These are phyloP conservation scores for Desmodesmus armatus DNA, from an alignment of 139 green algal species.

Conservation along the genomic window DNA sequence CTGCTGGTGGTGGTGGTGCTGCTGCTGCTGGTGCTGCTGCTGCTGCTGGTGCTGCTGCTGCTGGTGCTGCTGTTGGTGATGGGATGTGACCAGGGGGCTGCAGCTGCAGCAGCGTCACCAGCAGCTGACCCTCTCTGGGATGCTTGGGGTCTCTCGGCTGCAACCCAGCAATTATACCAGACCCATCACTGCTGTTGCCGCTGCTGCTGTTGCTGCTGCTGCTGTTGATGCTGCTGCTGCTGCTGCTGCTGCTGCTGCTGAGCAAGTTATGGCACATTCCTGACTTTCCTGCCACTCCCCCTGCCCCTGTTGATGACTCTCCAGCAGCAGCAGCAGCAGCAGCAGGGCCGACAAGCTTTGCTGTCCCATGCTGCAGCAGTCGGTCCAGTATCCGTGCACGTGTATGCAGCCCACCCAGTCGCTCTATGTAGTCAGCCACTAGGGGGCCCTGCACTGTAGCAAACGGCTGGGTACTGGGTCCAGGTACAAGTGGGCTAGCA, in stretches of 20 bases:
- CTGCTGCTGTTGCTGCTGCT: conserved; percentile 27
- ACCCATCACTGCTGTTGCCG: background rate
- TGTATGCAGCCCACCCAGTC: no score
- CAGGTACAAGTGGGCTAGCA: no score
- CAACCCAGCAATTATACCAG: background rate
- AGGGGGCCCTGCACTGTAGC: no score
- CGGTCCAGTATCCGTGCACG: no score
- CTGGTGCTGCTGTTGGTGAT: background rate
- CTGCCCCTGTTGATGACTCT: background rate
- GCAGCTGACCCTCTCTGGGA: background rate
- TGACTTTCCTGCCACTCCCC: background rate
- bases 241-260: background rate
- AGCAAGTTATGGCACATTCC: background rate
- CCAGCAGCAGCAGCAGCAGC: background rate
- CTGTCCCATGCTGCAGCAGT: no score
- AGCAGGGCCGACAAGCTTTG: background rate
- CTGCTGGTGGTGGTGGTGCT: no score
- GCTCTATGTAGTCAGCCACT: no score
- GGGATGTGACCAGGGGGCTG: background rate
- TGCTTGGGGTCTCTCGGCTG: background rate
- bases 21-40: background rate
- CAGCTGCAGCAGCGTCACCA: background rate
- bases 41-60: conserved; percentile 20
- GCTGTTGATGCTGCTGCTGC: background rate
- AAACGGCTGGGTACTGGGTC: no score